phyloP scores from a whole-genome alignment of 2,329 filamentous ascomycete species.

The Calonectria leucothoes region DNA sequence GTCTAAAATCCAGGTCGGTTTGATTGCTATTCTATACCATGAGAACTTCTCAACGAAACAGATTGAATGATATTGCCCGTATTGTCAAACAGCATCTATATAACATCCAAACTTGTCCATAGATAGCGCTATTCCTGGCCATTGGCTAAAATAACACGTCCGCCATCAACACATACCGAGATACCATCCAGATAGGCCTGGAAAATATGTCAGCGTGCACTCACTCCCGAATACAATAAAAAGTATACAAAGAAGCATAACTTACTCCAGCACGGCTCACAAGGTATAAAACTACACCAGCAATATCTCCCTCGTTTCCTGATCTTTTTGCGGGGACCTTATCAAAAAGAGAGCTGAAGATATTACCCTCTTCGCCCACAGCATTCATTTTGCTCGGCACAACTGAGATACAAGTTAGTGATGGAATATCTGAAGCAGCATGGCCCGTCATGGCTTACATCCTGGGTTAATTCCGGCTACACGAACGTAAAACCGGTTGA shows the following conservation, averaged over 20 bases:
- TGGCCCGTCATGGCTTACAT: conserved; percentile 37
- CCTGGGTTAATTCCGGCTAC: conserved; percentile 48
- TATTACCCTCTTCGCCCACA: conserved; percentile 45
- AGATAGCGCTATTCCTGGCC: conserved; percentile 33
- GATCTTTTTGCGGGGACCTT: conserved; percentile 47
- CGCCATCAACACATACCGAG: conserved; percentile 46
- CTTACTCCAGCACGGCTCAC: conserved; percentile 46
- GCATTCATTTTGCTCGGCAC: conserved; percentile 50
- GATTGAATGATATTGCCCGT: not conserved
- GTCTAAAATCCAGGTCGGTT: no score
- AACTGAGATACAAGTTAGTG: conserved; percentile 33
- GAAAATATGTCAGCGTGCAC: not conserved
- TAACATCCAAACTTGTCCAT: not conserved
- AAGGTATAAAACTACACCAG: conserved; percentile 44
- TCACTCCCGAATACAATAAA: not conserved
- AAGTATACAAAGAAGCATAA: not conserved
- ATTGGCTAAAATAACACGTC: conserved; percentile 45
- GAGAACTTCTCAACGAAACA: not conserved
- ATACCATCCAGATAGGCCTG: conserved; percentile 47
- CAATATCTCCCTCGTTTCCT: conserved; percentile 46
- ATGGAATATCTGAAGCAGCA: no score
- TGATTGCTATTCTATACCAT: not conserved
- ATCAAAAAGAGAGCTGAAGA: conserved; percentile 47
- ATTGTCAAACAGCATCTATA: not conserved
- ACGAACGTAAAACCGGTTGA: conserved; percentile 48